phyloP scores from a whole-genome alignment of 495 filamentous ascomycete genomes.

The Penicillium odoratum region DNA sequence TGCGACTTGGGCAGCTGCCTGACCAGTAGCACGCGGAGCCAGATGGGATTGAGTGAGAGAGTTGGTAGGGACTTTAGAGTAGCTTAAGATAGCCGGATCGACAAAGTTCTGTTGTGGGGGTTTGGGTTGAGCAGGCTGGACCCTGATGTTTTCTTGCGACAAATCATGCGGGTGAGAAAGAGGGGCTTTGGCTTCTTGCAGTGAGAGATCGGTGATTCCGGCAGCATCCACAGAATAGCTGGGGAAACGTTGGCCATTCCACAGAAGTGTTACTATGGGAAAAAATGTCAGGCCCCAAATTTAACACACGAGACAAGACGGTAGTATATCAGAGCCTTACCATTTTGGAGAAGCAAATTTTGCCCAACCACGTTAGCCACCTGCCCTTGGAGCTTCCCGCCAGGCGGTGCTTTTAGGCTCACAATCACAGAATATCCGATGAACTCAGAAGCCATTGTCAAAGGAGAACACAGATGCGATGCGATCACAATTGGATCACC shows the following conservation, averaged over 20 bases:
- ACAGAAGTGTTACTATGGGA: conserved; percentile 46
- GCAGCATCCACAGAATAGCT: conserved; percentile 54
- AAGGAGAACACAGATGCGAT: neutral
- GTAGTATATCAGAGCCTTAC: conserved; percentile 45
- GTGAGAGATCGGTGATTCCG: conserved; percentile 55
- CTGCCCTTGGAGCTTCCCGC: conserved; percentile 67
- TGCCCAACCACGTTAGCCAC: conserved; percentile 73
- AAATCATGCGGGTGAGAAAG: neutral
- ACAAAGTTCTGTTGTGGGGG: conserved; percentile 39
- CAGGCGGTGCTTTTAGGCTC: conserved; percentile 66
- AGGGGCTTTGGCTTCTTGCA: conserved; percentile 41
- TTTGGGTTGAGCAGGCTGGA: conserved; percentile 4
- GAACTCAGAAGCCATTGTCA: conserved; percentile 65
- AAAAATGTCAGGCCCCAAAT: conserved; percentile 1
- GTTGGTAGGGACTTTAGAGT: conserved; percentile 33
- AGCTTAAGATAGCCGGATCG: conserved; percentile 58
- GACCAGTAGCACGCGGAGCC: neutral
- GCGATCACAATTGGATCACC: conserved; percentile 12
- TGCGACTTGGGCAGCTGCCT: conserved; percentile 24
- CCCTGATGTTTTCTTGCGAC: neutral
- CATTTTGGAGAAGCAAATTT: conserved; percentile 74
- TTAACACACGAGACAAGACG: neutral
- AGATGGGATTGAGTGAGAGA: conserved; percentile 10
- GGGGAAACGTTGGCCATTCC: conserved; percentile 47
- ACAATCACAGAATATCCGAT: conserved; percentile 78